Evolutionary conservation across 768 basidiomycete genomes (phyloP).

Genomic region (Suillus spraguei): DNA sequence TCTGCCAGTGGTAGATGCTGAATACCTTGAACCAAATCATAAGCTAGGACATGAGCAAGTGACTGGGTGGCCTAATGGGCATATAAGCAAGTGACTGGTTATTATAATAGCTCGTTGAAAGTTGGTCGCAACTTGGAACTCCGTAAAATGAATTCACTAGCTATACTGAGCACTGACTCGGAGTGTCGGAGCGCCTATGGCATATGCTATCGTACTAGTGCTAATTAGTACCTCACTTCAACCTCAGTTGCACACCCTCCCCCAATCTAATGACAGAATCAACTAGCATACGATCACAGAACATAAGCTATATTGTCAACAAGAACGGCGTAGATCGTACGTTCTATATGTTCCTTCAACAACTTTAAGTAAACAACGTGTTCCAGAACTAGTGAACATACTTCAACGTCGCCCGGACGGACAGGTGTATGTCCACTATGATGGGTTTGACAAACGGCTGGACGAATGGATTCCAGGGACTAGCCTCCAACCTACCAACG

Average conservation of each 20-base stretch:
- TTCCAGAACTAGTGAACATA: slow-evolving; percentile 50
- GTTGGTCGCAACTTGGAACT: not conserved
- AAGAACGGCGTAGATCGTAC: slow-evolving; percentile 39
- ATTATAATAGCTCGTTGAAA: not conserved
- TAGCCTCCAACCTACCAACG: slow-evolving; percentile 28
- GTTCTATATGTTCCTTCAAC: slow-evolving; percentile 23
- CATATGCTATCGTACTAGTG: not conserved
- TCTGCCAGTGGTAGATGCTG: not conserved
- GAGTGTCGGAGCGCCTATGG: not conserved
- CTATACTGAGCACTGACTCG: not conserved
- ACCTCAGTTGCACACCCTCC: not conserved
- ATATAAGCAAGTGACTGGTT: not conserved
- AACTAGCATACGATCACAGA: slow-evolving; percentile 9
- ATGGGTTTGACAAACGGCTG: slow-evolving; percentile 67
- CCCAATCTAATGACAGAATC: slow-evolving; percentile 24
- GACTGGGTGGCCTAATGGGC: not conserved
- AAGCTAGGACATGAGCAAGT: not conserved
- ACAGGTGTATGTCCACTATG: slow-evolving; percentile 73
- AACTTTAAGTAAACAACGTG: slow-evolving; percentile 14
- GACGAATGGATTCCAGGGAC: slow-evolving; percentile 72
- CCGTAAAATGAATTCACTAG: not conserved
- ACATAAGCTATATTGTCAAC: slow-evolving; percentile 26
- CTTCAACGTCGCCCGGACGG: slow-evolving; percentile 49
- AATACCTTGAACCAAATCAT: not conserved
- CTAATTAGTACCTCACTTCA: not conserved